Base-by-base conservation (phyloP, 2,329 filamentous ascomycete genomes). In the Truncatella angustata region DNA sequence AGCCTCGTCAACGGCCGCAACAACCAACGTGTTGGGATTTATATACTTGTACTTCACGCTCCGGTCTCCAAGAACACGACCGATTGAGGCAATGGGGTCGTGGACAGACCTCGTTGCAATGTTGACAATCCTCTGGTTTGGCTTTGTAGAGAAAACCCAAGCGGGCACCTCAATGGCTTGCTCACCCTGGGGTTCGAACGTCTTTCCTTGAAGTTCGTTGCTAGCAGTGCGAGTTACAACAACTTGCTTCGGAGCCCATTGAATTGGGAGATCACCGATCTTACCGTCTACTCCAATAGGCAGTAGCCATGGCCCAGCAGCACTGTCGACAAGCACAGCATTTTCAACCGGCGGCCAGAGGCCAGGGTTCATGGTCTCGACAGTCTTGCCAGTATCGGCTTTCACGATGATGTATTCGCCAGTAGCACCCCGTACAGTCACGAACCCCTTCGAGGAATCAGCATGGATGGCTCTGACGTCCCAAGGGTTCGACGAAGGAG, bases 21-120 rank as follows among this genome's bases (percentile, higher is more conserved):
- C 77, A 1, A 97, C 79, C 2, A 91, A 77, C 5, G 90, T 81
- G 70, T 96, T 97, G 0, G 90, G 85, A 72, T 95, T 96, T 36
- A 99, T 75, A 67, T 97, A 97, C 73, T 99, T 99, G 82, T 99
- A 99, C 57, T 93, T 82, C 44, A 99, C 94, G n/a, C 86, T 86
- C 39, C 94, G 84, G 64, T 99, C 88, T 23, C 91, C 92, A 20
- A 99, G 81, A 1, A 97, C 94, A 54, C 90, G 91, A 9, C 94
- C 94, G 60, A 99, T 96, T 1, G 94, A 97, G 3, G 94, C 93
- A 44, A 97, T 86, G 0, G 91, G 91, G 61, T 99, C 92, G 58
- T 93, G 87, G 2, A 80, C 66, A 9, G 90, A 85, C 44, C 86
- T 81, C 16, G 85, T 79, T 2, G 85, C 86, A 35, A 94, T 77